These are phyloP conservation scores for Wickerhamiella allomyrinae DNA, from an alignment of 805 yeast species.

Conservation along the genomic window DNA sequence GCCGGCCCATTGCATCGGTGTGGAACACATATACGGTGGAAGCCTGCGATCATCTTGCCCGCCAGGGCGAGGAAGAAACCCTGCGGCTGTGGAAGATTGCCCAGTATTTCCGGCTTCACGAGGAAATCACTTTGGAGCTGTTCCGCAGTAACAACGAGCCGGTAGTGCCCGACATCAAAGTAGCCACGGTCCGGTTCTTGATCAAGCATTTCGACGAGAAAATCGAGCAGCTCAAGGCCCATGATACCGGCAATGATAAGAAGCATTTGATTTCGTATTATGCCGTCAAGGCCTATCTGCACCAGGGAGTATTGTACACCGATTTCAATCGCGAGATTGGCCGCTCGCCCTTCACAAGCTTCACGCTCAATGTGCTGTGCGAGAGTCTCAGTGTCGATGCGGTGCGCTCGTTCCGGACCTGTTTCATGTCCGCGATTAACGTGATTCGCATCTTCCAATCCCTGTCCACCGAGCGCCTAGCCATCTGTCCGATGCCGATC, in stretches of 20 bases:
- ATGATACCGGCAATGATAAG: constrained; percentile 20
- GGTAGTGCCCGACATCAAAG: constrained; percentile 24
- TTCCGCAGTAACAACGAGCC: constrained; percentile 30
- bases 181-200: constrained; percentile 29
- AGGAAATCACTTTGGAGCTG: constrained; percentile 28
- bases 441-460: constrained; percentile 13
- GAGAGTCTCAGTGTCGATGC: constrained; percentile 17
- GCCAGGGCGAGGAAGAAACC: constrained; percentile 25
- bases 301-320: constrained; percentile 24
- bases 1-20: constrained; percentile 40
- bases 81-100: constrained; percentile 32
- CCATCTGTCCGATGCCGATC: constrained; percentile 21
- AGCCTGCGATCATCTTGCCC: constrained; percentile 30
- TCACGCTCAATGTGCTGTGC: constrained; percentile 18
- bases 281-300: constrained; percentile 29
- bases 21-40: constrained; percentile 42
- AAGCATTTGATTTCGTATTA: constrained; percentile 31
- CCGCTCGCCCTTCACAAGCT: constrained; percentile 26
- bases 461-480: constrained; percentile 28
- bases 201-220: constrained; percentile 37
- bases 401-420: constrained; percentile 18
- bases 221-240: constrained; percentile 22
- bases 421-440: constrained; percentile 15
- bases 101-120: constrained; percentile 42
- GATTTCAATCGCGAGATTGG: constrained; percentile 17